phyloP scores from a whole-genome alignment of 176 grass and related monocot species.

The Aechmea fasciata region DNA sequence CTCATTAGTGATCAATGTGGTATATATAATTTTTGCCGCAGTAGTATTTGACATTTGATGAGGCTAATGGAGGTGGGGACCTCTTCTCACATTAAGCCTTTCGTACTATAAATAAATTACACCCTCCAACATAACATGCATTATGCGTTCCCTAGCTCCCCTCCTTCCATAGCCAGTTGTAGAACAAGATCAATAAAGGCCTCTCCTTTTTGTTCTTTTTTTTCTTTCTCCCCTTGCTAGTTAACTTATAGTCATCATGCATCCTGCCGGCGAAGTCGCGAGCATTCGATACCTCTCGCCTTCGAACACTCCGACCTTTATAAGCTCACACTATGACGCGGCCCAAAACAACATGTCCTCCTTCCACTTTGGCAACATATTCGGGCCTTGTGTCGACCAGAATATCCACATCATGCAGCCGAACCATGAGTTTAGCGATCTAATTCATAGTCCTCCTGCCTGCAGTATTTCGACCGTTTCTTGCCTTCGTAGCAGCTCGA shows the following conservation, averaged over 20 bases:
- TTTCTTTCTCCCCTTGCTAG: neutral
- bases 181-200: slow-evolving; percentile 11
- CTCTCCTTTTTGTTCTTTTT: neutral
- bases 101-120: slow-evolving; percentile 9
- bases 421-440: slow-evolving; percentile 8
- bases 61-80: neutral
- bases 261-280: slow-evolving; percentile 57
- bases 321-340: slow-evolving; percentile 41
- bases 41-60: neutral
- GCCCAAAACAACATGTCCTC: slow-evolving; percentile 15
- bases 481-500: slow-evolving; percentile 22
- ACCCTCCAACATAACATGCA: neutral
- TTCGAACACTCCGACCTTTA: slow-evolving; percentile 36
- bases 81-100: neutral
- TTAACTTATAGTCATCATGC: slow-evolving; percentile 32
- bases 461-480: neutral
- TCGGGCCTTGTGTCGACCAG: slow-evolving; percentile 13
- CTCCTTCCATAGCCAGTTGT: slow-evolving; percentile 23
- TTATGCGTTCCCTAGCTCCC: neutral
- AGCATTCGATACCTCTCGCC: slow-evolving; percentile 57
- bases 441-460: neutral
- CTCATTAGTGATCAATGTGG: neutral
- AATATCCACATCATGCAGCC: neutral
- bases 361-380: slow-evolving; percentile 39
- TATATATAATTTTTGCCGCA: neutral